Evolutionary conservation across 2,329 filamentous ascomycete species (phyloP), one percentile per base, ranked within the genome.

Genomic region (Aaosphaeria arxii): DNA sequence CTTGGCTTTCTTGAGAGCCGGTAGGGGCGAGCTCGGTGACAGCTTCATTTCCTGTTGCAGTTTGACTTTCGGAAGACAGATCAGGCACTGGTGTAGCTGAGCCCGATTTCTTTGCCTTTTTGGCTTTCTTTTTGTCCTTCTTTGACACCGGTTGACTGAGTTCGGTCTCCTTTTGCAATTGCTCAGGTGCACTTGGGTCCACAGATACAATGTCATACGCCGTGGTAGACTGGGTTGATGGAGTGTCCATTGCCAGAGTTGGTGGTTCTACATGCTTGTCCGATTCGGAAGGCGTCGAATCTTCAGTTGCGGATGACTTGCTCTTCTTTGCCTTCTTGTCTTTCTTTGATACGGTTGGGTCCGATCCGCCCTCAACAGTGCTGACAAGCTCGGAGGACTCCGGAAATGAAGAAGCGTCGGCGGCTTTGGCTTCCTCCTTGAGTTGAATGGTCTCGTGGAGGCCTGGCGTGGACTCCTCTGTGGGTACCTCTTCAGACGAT

Each of bases 71-170:
- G 28, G 39, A 31, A 29, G 45, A 30, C 6, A 5, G 7, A 35
- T 52, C 46, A 6, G 24, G 6, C 17, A 49, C 32, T 28, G 46
- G 42, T 9, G 50, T 49, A 13, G 35, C 44, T 6, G 44, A 40
- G 3, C 40, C 45, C 1, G 44, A 47, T 40, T 45, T 31, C 41
- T 53, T 54, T 13, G 47, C 42, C 38, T 53, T 56, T 43, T 51
- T 55, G 5, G 17, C 43, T 38, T 54, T 54, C 42, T 56, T 54
- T 28, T 36, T 43, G 11, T 47, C 36, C 13, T 43, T 30, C 17
- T 43, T 43, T 9, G 47, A 50, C 2, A 39, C 7, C 13, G 39
- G 29, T 13, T 11, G 42, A 32, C 6, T 38, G 40, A 11, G 11
- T 11, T 46, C 44, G 6, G 41, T 30, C 30, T 42, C 40, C 33